A percentile compares a stretch with the other conserved stretches of the same genome.
phyloP scores from a whole-genome alignment of 2,329 filamentous ascomycete species.

The Tolypocladium inflatum region DNA sequence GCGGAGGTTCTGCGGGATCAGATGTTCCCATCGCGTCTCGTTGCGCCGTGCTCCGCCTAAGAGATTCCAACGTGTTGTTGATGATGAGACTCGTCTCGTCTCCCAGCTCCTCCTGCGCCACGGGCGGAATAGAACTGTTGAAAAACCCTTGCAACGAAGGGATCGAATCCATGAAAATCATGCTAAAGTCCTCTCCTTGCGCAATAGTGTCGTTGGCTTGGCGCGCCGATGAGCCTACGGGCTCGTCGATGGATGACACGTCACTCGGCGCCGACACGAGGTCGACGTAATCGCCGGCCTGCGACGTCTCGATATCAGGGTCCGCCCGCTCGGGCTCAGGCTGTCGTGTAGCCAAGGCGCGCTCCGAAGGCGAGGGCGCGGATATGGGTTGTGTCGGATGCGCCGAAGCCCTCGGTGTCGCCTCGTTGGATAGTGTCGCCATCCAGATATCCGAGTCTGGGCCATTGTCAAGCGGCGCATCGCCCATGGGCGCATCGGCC shows the following conservation, averaged over 20 bases:
- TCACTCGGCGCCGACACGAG: constrained; percentile 21
- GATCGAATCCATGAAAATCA: constrained; percentile 48
- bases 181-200: constrained; percentile 47
- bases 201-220: constrained; percentile 30
- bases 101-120: constrained; percentile 35
- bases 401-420: constrained; percentile 21
- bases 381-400: constrained; percentile 4
- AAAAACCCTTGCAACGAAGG: constrained; percentile 37
- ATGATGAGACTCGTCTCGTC: constrained; percentile 49
- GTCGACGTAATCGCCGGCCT: constrained; percentile 17
- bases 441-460: constrained; percentile 37
- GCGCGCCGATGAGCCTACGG: constrained; percentile 10
- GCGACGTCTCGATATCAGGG: constrained; percentile 7
- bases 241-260: constrained; percentile 22
- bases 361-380: constrained; percentile 2
- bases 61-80: constrained; percentile 41
- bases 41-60: constrained; percentile 24
- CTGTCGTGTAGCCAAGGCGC: neutral
- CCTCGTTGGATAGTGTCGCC: constrained; percentile 27
- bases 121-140: constrained; percentile 20
- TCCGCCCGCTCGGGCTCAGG: constrained; percentile 2
- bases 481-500: constrained; percentile 2
- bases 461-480: constrained; percentile 7
- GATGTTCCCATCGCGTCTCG: constrained; percentile 4
- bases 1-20: constrained; percentile 4